Evolutionary conservation across 2,329 filamentous ascomycete species (phyloP), one percentile per base, ranked within the genome.

Genomic region (Apiospora malaysiana): DNA sequence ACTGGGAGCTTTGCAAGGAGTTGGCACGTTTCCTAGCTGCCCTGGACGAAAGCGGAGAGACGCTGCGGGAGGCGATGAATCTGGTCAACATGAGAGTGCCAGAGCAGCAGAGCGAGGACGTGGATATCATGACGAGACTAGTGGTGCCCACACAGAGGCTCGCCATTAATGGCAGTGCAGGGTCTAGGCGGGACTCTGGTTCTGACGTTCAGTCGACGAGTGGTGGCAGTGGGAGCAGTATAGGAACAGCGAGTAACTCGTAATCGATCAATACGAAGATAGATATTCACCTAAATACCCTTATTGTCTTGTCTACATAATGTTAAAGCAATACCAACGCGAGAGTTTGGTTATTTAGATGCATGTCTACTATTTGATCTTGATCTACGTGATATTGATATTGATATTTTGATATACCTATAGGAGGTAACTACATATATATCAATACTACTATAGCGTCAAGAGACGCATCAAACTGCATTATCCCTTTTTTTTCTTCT

Each of bases 1-100:
- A 98, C 78, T 99, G 95, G 94, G 95, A 98, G 76, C 84, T 99
- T 40, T 98, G 96, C 83, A 96, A 94, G 76, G 96, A 99, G 80
- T 86, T 99, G 40, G 95, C 96, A 14, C 87, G 95, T n/a, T 99
- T 99, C 81, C 83, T 99, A 70, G 94, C 97, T 66, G 95, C 95
- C 6, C 90, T 99, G 77, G 96, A 99, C 78, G 91, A 94, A 74
- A 93, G 91, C 18, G 96, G 96, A 0, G 90, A 92, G 74, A 95
- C 93, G 63, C 85, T 99, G 67, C 86, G 89, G 69, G 89, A 92
- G 76, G 93, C 92, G 2, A 86, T 97, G 80, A 88, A 89, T 75
- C 85, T 90, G 81, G 88, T 90, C 8, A 87, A 89, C 66, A 79
- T 83, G 47, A 76, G 77, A 21, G 74, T 79, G 43, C 79, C 32